These are phyloP conservation scores for Blastocystis sp. DNA, from an alignment of 352 stramenopile genomes.

Conservation along the genomic window DNA sequence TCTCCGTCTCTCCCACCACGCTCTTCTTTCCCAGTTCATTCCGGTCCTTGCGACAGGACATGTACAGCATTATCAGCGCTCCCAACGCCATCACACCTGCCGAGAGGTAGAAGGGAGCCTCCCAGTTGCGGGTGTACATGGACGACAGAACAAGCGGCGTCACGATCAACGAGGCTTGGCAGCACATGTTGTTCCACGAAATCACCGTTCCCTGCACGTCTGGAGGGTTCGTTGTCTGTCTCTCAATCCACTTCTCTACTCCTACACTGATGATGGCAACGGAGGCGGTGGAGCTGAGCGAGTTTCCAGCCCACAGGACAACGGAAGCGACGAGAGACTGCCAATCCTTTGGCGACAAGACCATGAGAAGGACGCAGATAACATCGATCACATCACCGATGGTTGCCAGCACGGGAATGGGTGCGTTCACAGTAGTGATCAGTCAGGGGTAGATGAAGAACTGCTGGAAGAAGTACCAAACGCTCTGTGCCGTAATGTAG, in stretches of 20 bases:
- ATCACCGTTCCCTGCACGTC: not conserved
- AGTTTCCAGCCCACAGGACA: slow-evolving; percentile 1
- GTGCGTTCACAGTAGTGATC: not conserved
- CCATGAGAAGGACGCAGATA: not conserved
- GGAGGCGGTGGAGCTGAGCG: not conserved
- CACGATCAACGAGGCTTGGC: slow-evolving; percentile 38
- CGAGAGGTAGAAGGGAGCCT: slow-evolving; percentile 13
- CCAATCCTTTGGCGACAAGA: not conserved
- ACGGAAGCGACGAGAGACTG: not conserved
- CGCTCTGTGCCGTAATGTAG: not conserved
- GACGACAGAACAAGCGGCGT: slow-evolving; percentile 2
- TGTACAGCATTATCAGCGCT: not conserved
- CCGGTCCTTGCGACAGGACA: not conserved
- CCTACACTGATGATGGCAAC: not conserved
- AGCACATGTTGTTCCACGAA: slow-evolving; percentile 35
- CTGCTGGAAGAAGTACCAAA: not conserved
- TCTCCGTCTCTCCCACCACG: no score
- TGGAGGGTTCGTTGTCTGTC: not conserved
- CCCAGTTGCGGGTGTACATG: not conserved
- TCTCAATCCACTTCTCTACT: not conserved
- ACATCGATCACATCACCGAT: not conserved
- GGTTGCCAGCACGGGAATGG: not conserved
- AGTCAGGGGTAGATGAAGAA: not conserved
- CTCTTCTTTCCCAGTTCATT: slow-evolving; percentile 16
- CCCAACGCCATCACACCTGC: not conserved